Conservation (phyloP, 2,329 filamentous ascomycete genomes). For the Dactylonectria estremocensis region DNA sequence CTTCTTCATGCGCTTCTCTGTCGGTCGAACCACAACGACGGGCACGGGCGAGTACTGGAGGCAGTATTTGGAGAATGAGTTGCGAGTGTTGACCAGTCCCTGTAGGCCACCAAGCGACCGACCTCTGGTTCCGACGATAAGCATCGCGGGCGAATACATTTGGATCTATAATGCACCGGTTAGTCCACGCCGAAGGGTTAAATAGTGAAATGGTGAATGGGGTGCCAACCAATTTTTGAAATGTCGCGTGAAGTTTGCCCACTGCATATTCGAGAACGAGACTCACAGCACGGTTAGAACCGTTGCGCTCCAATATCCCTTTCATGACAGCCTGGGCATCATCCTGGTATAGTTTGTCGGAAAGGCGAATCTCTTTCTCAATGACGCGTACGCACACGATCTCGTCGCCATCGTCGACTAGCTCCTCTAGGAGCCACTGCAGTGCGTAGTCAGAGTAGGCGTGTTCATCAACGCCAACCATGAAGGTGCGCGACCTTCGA, state of each 20-base stretch:
- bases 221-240: conserved; percentile 84
- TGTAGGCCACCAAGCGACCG: conserved; percentile 89
- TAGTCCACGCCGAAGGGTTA: conserved; percentile 31
- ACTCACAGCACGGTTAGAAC: conserved; percentile 85
- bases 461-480: conserved; percentile 92
- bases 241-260: conserved; percentile 90
- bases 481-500: conserved; percentile 87
- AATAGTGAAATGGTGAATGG: neutral
- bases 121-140: conserved; percentile 91
- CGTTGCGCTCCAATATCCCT: conserved; percentile 84
- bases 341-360: conserved; percentile 80
- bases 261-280: conserved; percentile 89
- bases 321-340: conserved; percentile 84
- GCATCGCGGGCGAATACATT: conserved; percentile 91
- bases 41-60: conserved; percentile 94
- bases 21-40: conserved; percentile 91
- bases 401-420: conserved; percentile 94
- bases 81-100: conserved; percentile 82
- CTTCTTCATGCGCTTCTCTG: conserved; percentile 90
- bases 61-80: conserved; percentile 94
- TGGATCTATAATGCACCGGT: conserved; percentile 74
- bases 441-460: conserved; percentile 93
- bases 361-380: conserved; percentile 83
- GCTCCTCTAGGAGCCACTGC: conserved; percentile 91
- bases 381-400: conserved; percentile 91